Base-by-base conservation (phyloP, 2,329 filamentous ascomycete species). In the Aspergillus glaucus region DNA sequence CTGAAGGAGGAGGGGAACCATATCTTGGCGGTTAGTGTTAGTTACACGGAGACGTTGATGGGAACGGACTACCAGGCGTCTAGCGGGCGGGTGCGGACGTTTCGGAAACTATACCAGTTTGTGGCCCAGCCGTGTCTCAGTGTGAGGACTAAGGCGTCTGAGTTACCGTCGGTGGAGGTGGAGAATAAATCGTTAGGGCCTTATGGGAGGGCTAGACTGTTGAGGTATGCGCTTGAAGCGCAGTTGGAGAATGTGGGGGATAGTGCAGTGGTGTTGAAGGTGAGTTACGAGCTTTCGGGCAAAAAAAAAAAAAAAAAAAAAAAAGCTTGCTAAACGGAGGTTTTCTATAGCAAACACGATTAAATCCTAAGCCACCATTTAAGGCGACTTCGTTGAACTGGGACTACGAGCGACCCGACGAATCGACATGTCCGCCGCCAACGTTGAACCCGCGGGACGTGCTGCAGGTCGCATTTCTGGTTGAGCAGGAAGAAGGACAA, bases 211-310 rank as follows among this genome's bases (percentile, higher is more conserved):
- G 59, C 64, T 3, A 61, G 65, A 34, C 58, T 69, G 40, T 59
- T 71, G 40, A 67, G 69, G 48, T 95, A 88, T 79, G 84, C 88
- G 12, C 76, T 98, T 44, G 93, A 98, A 69, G 93, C 92, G 22
- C 93, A 98, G 72, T 71, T 98, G 50, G 93, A 98, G 74, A 98
- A 97, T 68, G 87, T 91, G 63, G 88, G 88, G 43, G 91, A 96
- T 65, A 84, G 85, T 41, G 76, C 84, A 4, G 86, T 97, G 55
- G 81, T 87, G 62, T 77, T 98, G 45, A 88, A 95, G 69, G 78
- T 80, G 61, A 58, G 61, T 50, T 24, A 28, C 26, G 9, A 28
- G 26, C 3, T 28, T 7, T 28, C 26, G 9, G 4, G 26, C 9
- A 9, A 24, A 28, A 26, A 28, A 10, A 28, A 28, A 3, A 21